Percentiles rank a stretch among this genome's conserved stretches.
Evolutionary conservation across 345 rosid genomes (phyloP).

Genomic region (Angophora floribunda): DNA sequence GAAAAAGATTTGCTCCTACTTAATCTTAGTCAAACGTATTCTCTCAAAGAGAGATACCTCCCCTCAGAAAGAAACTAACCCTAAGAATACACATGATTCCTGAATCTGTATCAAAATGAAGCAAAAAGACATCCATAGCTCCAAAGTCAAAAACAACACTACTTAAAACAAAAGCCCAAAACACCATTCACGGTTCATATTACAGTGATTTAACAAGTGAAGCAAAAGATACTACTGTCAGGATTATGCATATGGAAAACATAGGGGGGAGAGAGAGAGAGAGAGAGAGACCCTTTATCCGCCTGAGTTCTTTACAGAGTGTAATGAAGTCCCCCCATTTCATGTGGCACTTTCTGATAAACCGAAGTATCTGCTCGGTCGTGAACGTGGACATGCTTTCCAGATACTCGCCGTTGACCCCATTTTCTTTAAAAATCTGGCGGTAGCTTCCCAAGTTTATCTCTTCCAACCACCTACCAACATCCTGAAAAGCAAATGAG

Average conservation of each 20-base stretch:
- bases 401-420: constrained; percentile 87
- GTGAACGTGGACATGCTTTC: constrained; percentile 98
- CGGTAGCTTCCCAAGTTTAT: constrained; percentile 84
- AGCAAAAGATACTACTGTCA: neutral
- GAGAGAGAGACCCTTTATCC: constrained; percentile 64
- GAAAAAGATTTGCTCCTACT: neutral
- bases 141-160: neutral
- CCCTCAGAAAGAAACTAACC: neutral
- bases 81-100: neutral
- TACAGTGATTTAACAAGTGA: neutral
- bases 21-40: neutral
- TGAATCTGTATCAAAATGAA: neutral
- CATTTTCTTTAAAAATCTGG: constrained; percentile 74
- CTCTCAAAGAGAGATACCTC: neutral
- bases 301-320: constrained; percentile 88
- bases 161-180: neutral
- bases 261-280: neutral
- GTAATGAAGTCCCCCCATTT: constrained; percentile 99
- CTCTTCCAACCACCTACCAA: constrained; percentile 91
- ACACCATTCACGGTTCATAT: neutral
- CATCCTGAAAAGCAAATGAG: constrained; percentile 41
- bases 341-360: constrained; percentile 97
- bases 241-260: neutral
- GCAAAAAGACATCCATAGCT: neutral
- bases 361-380: constrained; percentile 90